Evolutionary conservation across 1,139 yeast genomes (phyloP).

Genomic region (Yamadazyma songkhlaensis): DNA sequence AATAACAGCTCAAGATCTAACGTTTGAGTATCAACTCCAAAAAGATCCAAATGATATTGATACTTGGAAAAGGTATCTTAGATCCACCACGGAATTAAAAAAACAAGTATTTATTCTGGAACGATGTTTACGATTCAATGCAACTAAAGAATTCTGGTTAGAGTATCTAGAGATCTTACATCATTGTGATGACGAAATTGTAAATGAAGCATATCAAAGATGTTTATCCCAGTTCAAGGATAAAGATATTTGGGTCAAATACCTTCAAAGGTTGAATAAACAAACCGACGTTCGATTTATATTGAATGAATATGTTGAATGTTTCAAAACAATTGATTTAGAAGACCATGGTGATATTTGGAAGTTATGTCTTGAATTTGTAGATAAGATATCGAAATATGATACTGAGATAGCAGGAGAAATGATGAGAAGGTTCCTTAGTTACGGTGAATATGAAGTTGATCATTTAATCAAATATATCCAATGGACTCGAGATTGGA

Average conservation of each 20-base stretch:
- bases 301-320: constrained; percentile 49
- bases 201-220: constrained; percentile 45
- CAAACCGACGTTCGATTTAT: constrained; percentile 37
- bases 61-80: constrained; percentile 55
- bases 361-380: constrained; percentile 56
- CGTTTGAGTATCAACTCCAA: constrained; percentile 44
- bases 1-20: constrained; percentile 31
- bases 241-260: constrained; percentile 57
- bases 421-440: constrained; percentile 9
- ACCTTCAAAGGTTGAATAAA: constrained; percentile 42
- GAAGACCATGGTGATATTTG: constrained; percentile 59
- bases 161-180: constrained; percentile 2
- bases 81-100: constrained; percentile 16
- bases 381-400: constrained; percentile 28
- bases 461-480: constrained; percentile 11
- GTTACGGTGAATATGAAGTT: constrained; percentile 9
- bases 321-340: constrained; percentile 49
- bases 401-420: constrained; percentile 6
- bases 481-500: constrained; percentile 6
- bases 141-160: constrained; percentile 13
- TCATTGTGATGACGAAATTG: constrained; percentile 25
- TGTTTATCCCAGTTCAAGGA: constrained; percentile 40
- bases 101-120: constrained; percentile 46
- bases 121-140: constrained; percentile 42
- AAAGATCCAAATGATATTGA: constrained; percentile 42